phyloP scores from a whole-genome alignment of 2,329 filamentous ascomycete species.

The Venturia asperata region DNA sequence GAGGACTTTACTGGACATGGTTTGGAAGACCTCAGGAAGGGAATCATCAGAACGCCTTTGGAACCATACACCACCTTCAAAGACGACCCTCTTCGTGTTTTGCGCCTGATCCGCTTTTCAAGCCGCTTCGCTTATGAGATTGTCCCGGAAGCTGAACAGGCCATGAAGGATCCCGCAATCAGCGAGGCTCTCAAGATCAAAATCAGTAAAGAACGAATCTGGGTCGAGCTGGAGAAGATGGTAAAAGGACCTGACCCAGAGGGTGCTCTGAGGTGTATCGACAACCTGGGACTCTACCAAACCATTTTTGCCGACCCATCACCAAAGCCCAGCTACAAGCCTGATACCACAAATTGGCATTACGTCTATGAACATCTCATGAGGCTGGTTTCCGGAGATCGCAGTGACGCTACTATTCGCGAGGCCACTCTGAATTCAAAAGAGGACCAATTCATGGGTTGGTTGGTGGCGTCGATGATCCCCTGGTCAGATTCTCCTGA shows the following conservation, averaged over 20 bases:
- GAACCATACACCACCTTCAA: conserved; percentile 88
- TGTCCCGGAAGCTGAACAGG: conserved; percentile 57
- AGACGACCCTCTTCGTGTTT: conserved; percentile 82
- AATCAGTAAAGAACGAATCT: conserved; percentile 86
- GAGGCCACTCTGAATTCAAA: conserved; percentile 34
- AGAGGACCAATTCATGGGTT: conserved; percentile 64
- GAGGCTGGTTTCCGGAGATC: conserved; percentile 27
- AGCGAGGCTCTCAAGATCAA: conserved; percentile 72
- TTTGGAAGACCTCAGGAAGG: conserved; percentile 62
- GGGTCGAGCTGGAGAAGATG: conserved; percentile 86
- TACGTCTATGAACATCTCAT: conserved; percentile 46
- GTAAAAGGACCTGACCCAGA: conserved; percentile 59
- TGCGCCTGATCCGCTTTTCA: conserved; percentile 84
- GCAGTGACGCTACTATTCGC: conserved; percentile 44
- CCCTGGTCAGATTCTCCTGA: conserved; percentile 59
- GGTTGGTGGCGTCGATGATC: conserved; percentile 66
- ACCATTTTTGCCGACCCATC: conserved; percentile 67
- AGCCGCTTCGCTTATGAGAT: conserved; percentile 76
- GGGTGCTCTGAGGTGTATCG: conserved; percentile 56
- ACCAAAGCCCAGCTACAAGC: conserved; percentile 44
- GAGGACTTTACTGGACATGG: conserved; percentile 79
- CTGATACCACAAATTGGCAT: conserved; percentile 55
- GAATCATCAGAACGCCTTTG: conserved; percentile 75
- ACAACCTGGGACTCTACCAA: conserved; percentile 60
- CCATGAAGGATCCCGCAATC: conserved; percentile 75